phyloP scores from a whole-genome alignment of 345 rosid species.

The Brassica cretica region DNA sequence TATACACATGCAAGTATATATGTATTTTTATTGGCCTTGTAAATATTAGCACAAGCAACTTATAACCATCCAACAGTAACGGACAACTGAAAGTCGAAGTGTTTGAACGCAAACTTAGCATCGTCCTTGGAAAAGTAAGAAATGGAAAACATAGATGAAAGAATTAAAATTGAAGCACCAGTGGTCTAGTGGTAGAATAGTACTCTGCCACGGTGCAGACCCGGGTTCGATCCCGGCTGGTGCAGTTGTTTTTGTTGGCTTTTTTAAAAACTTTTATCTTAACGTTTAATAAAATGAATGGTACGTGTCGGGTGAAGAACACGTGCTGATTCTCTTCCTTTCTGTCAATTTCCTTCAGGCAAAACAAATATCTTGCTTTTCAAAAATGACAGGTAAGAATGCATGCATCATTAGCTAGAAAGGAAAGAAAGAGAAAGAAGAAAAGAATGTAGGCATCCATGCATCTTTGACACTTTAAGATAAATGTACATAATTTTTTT shows the following conservation, averaged over 20 bases:
- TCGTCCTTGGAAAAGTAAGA: too few relatives aligned
- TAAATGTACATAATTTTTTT: constrained; percentile 1
- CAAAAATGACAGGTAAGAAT: constrained; percentile 1
- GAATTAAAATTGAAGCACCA: constrained; percentile 47
- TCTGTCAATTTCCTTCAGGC: background rate
- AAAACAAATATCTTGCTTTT: constrained; percentile 13
- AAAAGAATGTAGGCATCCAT: background rate
- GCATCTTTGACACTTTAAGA: background rate
- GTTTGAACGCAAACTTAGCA: too few relatives aligned
- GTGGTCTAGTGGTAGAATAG: constrained; percentile 93
- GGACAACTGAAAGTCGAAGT: background rate
- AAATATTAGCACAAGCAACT: background rate
- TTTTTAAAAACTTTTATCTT: background rate
- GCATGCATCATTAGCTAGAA: background rate
- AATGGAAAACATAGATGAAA: too few relatives aligned
- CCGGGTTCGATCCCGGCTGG: constrained; percentile 56
- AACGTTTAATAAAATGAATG: background rate
- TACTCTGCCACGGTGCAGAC: constrained; percentile 79
- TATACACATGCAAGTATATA: background rate
- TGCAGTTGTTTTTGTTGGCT: background rate
- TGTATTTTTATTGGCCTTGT: background rate
- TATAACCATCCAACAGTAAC: background rate
- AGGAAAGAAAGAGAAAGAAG: background rate
- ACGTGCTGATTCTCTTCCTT: constrained; percentile 10
- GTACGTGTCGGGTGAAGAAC: constrained; percentile 2